These are phyloP conservation scores for Ophiostoma ips DNA, from an alignment of 2,329 filamentous ascomycete species.

Conservation along the genomic window DNA sequence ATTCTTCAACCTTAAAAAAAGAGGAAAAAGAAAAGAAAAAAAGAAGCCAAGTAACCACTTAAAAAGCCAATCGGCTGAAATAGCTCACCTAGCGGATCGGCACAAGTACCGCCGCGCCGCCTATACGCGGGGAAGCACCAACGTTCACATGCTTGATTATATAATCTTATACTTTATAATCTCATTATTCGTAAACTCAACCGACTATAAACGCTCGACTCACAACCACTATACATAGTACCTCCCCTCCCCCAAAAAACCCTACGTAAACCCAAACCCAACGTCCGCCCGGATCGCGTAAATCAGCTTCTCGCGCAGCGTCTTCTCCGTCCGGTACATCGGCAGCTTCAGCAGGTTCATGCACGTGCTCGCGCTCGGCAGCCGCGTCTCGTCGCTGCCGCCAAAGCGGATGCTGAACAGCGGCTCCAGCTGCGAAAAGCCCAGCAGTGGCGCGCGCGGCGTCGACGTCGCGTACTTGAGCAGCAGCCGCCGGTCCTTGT, in stretches of 20 bases:
- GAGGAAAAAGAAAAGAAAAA: background rate
- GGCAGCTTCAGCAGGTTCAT: slow-evolving; percentile 91
- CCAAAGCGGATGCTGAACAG: slow-evolving; percentile 82
- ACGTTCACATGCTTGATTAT: too few relatives aligned
- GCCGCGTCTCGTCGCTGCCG: slow-evolving; percentile 56
- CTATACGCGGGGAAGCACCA: background rate
- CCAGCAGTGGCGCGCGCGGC: slow-evolving; percentile 74
- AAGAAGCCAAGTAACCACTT: too few relatives aligned
- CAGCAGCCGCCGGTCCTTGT: slow-evolving; percentile 68
- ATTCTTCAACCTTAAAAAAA: too few relatives aligned
- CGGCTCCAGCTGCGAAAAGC: slow-evolving; percentile 75
- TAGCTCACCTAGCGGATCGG: background rate
- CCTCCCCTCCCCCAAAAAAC: background rate
- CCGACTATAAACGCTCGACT: too few relatives aligned
- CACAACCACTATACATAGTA: background rate
- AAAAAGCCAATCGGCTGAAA: too few relatives aligned
- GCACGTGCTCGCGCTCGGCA: slow-evolving; percentile 91
- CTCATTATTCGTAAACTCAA: too few relatives aligned
- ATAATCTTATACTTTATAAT: too few relatives aligned
- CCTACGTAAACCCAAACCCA: slow-evolving; percentile 75
- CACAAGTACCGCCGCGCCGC: background rate
- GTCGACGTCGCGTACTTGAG: slow-evolving; percentile 94
- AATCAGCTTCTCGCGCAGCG: slow-evolving; percentile 64
- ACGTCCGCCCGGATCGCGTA: slow-evolving; percentile 84
- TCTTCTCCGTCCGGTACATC: slow-evolving; percentile 53